Conservation (phyloP, 192 early-diverging fungal genomes). For the Backusella westeae region DNA sequence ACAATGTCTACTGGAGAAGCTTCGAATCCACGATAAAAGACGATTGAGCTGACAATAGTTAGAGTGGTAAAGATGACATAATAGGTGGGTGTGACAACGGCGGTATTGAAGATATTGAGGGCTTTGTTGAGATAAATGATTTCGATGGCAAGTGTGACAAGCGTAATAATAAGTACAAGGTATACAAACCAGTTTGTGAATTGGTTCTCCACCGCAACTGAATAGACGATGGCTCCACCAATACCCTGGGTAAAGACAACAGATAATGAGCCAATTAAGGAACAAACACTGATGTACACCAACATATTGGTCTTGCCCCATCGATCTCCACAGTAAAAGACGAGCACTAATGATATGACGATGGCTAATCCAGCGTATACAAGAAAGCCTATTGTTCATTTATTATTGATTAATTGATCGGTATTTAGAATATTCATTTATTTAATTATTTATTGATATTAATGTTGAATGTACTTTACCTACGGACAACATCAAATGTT, state of each 20-base stretch:
- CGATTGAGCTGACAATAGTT: slow-evolving; percentile 87
- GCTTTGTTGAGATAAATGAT: slow-evolving; percentile 98
- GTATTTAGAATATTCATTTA: slow-evolving; percentile 1
- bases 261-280: slow-evolving; percentile 85
- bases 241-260: slow-evolving; percentile 88
- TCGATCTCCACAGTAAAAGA: slow-evolving; percentile 70
- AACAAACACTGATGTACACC: slow-evolving; percentile 90
- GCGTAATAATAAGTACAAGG: slow-evolving; percentile 72
- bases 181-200: slow-evolving; percentile 81
- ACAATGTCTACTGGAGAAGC: slow-evolving; percentile 70
- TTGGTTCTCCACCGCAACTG: slow-evolving; percentile 82
- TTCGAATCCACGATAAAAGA: slow-evolving; percentile 82
- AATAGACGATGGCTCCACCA: slow-evolving; percentile 83
- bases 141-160: slow-evolving; percentile 81
- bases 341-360: slow-evolving; percentile 60
- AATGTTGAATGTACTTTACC: slow-evolving; percentile 18
- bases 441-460: not conserved
- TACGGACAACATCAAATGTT: slow-evolving; percentile 31
- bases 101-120: slow-evolving; percentile 87
- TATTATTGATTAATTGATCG: not conserved
- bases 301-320: slow-evolving; percentile 81
- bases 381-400: slow-evolving; percentile 55
- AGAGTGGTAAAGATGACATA: slow-evolving; percentile 94
- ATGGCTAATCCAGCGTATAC: slow-evolving; percentile 67
- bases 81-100: slow-evolving; percentile 86